Evolutionary conservation across 2,329 filamentous ascomycete genomes (phyloP).

Genomic region (Cercospora janseana): DNA sequence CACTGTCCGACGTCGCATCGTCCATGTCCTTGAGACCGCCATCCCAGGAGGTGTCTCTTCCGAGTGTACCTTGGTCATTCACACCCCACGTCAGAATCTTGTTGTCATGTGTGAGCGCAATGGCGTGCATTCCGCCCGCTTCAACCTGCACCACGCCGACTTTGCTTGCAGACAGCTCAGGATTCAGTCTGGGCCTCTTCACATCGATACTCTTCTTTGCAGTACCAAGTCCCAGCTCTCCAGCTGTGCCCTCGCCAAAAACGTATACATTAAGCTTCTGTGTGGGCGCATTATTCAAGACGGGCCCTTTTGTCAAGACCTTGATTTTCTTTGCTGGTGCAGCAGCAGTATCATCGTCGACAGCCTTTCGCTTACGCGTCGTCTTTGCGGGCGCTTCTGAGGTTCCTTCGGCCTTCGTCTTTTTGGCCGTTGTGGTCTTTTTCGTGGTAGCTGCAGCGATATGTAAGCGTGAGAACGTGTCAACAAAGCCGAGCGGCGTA

Average conservation of each 20-base stretch:
- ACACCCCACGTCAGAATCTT: constrained; percentile 84
- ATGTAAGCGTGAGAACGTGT: constrained; percentile 25
- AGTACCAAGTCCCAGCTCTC: constrained; percentile 75
- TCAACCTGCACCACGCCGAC: constrained; percentile 72
- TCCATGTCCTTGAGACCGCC: constrained; percentile 58
- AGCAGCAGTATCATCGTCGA: constrained; percentile 29
- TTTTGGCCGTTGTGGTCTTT: constrained; percentile 29
- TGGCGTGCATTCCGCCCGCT: constrained; percentile 77
- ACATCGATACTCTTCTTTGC: constrained; percentile 67
- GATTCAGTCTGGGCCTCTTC: constrained; percentile 70
- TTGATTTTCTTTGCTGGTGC: constrained; percentile 36
- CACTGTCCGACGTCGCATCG: constrained; percentile 56
- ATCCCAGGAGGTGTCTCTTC: constrained; percentile 68
- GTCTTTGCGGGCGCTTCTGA: constrained; percentile 22
- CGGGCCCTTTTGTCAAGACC: constrained; percentile 31
- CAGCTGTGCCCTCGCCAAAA: constrained; percentile 76
- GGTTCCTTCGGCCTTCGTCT: constrained; percentile 12
- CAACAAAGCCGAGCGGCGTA: constrained; percentile 19
- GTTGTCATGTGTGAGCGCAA: constrained; percentile 75
- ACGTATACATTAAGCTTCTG: constrained; percentile 70
- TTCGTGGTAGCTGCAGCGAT: constrained; percentile 24
- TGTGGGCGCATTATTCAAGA: constrained; percentile 64
- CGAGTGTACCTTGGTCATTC: constrained; percentile 79
- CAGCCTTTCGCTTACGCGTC: constrained; percentile 33
- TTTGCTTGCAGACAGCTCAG: constrained; percentile 54